Conservation (phyloP, 2,329 filamentous ascomycete species). For the Sarocladium brachiariae region DNA sequence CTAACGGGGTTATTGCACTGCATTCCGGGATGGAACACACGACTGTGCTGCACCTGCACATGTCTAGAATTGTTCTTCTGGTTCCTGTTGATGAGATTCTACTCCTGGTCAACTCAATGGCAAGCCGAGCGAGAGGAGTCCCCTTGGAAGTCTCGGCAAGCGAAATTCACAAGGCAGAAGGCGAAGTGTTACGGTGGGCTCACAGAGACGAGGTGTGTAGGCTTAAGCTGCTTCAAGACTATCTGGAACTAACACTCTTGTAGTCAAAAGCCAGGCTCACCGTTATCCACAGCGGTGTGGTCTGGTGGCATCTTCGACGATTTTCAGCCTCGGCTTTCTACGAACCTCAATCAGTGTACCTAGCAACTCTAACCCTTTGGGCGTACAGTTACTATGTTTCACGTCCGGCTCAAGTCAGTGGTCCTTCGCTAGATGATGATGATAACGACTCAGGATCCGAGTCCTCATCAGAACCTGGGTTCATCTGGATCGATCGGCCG, state of each 20-base stretch:
- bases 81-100: conserved; percentile 40
- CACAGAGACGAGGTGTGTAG: conserved; percentile 20
- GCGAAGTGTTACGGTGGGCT: conserved; percentile 28
- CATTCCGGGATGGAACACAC: conserved; percentile 45
- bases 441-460: conserved; percentile 9
- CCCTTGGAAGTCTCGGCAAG: conserved; percentile 1
- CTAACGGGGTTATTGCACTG: conserved; percentile 43
- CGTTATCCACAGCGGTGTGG: conserved; percentile 35
- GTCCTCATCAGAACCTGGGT: conserved; percentile 22
- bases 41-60: conserved; percentile 48
- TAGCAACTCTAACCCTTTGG: conserved; percentile 33
- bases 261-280: conserved; percentile 38
- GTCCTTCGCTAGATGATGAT: not conserved
- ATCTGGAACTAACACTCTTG: not conserved
- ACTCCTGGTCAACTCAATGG: conserved; percentile 29
- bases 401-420: conserved; percentile 1
- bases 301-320: conserved; percentile 39
- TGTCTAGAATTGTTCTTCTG: conserved; percentile 45
- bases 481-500: conserved; percentile 48
- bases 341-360: conserved; percentile 30
- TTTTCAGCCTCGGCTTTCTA: conserved; percentile 34
- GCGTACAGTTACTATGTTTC: conserved; percentile 25
- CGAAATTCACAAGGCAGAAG: conserved; percentile 14
- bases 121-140: conserved; percentile 13
- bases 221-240: not conserved